These are phyloP conservation scores for Haplosporangium gracile DNA, from an alignment of 192 early-diverging fungal genomes.

Conservation along the genomic window DNA sequence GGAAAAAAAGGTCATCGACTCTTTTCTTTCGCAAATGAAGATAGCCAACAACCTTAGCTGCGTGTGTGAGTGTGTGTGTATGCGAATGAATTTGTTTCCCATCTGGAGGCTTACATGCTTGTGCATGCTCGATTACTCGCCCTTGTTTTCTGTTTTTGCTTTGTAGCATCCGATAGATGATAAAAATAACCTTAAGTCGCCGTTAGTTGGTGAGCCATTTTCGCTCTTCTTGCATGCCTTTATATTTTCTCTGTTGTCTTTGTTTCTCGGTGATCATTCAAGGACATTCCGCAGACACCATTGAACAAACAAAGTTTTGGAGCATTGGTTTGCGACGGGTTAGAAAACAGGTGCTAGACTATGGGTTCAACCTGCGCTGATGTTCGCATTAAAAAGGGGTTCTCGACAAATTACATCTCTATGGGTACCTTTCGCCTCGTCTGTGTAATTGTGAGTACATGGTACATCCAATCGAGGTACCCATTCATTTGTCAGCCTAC, in stretches of 20 bases:
- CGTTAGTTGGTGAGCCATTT: not conserved
- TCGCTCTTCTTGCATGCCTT: not conserved
- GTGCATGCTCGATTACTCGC: not conserved
- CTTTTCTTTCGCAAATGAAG: not conserved
- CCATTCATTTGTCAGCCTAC: no score
- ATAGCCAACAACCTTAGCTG: not conserved
- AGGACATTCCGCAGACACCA: not conserved
- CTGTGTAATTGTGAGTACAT: no score
- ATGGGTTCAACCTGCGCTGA: no score
- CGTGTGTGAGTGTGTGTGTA: not conserved
- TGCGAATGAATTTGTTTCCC: not conserved
- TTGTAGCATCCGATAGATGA: not conserved
- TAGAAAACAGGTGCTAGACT: not conserved
- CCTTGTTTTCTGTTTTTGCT: not conserved
- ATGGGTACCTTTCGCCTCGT: no score
- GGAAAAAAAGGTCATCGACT: not conserved
- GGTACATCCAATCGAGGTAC: no score
- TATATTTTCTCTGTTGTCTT: no score
- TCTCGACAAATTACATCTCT: no score
- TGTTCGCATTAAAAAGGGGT: no score
- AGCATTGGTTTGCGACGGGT: not conserved
- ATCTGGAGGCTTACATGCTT: not conserved
- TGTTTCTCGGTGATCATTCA: conserved; percentile 1
- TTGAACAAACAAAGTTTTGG: not conserved
- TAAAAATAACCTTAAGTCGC: conserved; percentile 1